Conservation (phyloP, 2,329 filamentous ascomycete species). For the Talaromyces sp. region DNA sequence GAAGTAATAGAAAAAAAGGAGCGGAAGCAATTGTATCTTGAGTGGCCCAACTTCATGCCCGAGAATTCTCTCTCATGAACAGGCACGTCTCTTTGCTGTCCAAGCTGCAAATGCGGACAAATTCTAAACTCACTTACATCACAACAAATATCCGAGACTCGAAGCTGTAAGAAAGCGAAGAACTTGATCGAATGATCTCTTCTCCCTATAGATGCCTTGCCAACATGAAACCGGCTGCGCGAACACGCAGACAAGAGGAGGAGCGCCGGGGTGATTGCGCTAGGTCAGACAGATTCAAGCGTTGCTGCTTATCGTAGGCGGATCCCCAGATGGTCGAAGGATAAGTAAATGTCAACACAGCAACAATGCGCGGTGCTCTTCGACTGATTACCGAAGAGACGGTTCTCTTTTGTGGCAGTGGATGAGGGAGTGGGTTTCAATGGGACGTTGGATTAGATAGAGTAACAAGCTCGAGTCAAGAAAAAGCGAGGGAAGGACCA, state of each 20-base stretch:
- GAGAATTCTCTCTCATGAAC: neutral
- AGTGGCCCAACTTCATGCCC: neutral
- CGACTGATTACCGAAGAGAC: neutral
- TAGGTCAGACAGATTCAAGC: neutral
- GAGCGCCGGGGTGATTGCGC: neutral
- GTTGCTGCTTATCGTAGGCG: slow-evolving; percentile 8
- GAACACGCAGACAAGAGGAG: neutral
- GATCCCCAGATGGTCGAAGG: neutral
- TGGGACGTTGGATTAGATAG: neutral
- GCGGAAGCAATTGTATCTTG: neutral
- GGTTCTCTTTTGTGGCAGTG: neutral
- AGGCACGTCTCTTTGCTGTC: neutral
- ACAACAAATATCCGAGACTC: neutral
- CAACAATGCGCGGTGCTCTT: neutral
- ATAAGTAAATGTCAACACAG: neutral
- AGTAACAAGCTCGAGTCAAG: neutral
- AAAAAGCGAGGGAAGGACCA: slow-evolving; percentile 6
- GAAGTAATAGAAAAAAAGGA: neutral
- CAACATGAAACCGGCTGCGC: neutral
- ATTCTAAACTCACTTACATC: slow-evolving; percentile 3
- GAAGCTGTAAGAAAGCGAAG: neutral
- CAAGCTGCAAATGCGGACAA: neutral
- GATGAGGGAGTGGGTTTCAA: neutral
- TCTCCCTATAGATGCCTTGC: neutral
- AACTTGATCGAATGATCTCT: neutral